These are phyloP conservation scores for Penicillium psychrofluorescens DNA, from an alignment of 495 filamentous ascomycete genomes.

Conservation along the genomic window DNA sequence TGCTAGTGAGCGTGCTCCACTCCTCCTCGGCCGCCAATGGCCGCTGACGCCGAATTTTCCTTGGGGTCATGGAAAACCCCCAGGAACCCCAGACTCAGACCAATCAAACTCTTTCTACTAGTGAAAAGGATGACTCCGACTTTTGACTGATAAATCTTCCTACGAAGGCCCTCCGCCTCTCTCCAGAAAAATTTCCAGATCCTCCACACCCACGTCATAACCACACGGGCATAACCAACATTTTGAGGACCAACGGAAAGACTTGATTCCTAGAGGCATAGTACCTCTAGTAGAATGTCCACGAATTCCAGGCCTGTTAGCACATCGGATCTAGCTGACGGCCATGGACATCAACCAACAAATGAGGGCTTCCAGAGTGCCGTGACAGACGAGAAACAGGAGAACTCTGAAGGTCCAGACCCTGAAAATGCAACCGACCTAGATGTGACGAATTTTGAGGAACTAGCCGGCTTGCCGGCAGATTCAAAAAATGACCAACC, in stretches of 20 bases:
- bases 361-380: neutral
- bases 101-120: conserved; percentile 11
- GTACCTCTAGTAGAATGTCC: conserved; percentile 15
- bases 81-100: neutral
- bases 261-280: neutral
- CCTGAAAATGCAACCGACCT: neutral
- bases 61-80: neutral
- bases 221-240: too few relatives aligned
- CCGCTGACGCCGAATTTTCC: neutral
- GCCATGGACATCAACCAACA: conserved; percentile 5
- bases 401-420: neutral
- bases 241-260: too few relatives aligned
- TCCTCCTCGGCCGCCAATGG: neutral
- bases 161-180: neutral
- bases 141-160: conserved; percentile 10
- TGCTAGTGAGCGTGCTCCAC: neutral
- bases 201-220: neutral
- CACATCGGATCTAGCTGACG: conserved; percentile 6
- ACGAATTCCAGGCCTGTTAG: conserved; percentile 8
- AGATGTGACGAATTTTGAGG: conserved; percentile 10
- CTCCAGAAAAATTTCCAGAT: neutral
- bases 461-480: neutral
- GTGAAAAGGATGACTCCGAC: conserved; percentile 1
- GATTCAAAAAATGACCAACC: neutral
- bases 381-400: conserved; percentile 4